Conservation (phyloP, 2,329 filamentous ascomycete species). For the Clonostachys rhizophaga region DNA sequence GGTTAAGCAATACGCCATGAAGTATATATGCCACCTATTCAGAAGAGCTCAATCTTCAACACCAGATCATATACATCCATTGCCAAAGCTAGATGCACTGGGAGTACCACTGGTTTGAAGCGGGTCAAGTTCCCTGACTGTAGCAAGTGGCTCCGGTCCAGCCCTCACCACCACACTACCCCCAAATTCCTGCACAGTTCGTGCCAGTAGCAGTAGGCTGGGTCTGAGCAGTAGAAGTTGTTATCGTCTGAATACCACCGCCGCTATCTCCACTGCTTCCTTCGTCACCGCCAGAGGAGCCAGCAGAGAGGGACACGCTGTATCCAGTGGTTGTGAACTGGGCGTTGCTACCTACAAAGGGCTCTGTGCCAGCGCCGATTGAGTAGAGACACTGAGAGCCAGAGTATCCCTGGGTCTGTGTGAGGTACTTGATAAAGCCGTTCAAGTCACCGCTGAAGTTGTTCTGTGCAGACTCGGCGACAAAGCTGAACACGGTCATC, state of each 20-base stretch:
- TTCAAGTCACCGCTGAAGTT: constrained; percentile 47
- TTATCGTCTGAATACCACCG: no score
- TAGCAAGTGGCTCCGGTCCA: constrained; percentile 24
- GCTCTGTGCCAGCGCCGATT: constrained; percentile 51
- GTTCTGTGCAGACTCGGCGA: constrained; percentile 19
- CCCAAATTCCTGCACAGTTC: constrained; percentile 13
- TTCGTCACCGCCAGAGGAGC: no score
- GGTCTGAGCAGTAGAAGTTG: constrained; percentile 30
- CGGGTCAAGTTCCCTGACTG: constrained; percentile 20
- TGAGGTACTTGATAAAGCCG: constrained; percentile 52
- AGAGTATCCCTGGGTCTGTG: constrained; percentile 36
- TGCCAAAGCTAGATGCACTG: constrained; percentile 13
- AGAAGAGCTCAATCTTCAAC: no score
- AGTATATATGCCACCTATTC: no score
- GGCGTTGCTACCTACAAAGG: constrained; percentile 41
- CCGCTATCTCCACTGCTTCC: no score
- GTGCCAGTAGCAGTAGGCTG: neutral
- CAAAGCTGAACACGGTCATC: constrained; percentile 56
- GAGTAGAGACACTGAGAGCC: constrained; percentile 46
- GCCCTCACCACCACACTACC: constrained; percentile 24
- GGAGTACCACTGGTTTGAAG: constrained; percentile 21
- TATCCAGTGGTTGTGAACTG: constrained; percentile 8
- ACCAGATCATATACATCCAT: no score
- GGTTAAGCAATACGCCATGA: no score
- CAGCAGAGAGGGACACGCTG: no score